Percentiles rank a stretch among this genome's conserved stretches.
These are phyloP conservation scores for Tuber magnatum DNA, from an alignment of 495 filamentous ascomycete species.

Conservation along the genomic window DNA sequence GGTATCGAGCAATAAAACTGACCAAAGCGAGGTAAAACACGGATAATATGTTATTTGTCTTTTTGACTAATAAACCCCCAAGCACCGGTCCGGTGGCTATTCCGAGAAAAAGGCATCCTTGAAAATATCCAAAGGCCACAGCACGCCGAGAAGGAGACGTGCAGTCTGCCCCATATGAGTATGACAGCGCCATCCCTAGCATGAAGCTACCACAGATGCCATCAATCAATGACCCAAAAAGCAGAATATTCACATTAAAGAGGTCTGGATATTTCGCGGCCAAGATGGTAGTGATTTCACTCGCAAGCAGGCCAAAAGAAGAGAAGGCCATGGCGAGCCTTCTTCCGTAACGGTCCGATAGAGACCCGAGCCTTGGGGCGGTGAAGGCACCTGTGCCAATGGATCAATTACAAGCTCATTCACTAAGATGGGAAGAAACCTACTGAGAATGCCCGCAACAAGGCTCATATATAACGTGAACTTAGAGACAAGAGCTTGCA, in stretches of 20 bases:
- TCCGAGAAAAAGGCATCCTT: constrained; percentile 78
- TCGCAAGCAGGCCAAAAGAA: constrained; percentile 58
- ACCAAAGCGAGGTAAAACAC: constrained; percentile 70
- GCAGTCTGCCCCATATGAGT: constrained; percentile 84
- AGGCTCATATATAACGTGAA: constrained; percentile 70
- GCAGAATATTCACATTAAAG: constrained; percentile 63
- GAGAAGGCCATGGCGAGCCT: constrained; percentile 61
- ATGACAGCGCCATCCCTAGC: constrained; percentile 65
- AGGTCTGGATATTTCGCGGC: constrained; percentile 65
- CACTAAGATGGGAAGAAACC: constrained; percentile 33
- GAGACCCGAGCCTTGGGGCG: constrained; percentile 70
- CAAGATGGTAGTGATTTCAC: constrained; percentile 67
- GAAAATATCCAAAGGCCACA: constrained; percentile 82
- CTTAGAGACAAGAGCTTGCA: constrained; percentile 65
- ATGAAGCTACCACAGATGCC: constrained; percentile 84
- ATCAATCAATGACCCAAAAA: constrained; percentile 67
- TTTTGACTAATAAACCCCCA: constrained; percentile 66
- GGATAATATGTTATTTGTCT: constrained; percentile 57
- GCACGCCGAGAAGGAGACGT: constrained; percentile 68
- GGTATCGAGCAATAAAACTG: not conserved
- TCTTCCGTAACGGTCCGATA: constrained; percentile 85
- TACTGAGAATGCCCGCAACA: constrained; percentile 58
- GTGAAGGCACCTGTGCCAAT: constrained; percentile 52
- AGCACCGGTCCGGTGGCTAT: constrained; percentile 76
- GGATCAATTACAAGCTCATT: not conserved